Evolutionary conservation across 805 yeast species (phyloP).

Genomic region (Suhomyces sp.): DNA sequence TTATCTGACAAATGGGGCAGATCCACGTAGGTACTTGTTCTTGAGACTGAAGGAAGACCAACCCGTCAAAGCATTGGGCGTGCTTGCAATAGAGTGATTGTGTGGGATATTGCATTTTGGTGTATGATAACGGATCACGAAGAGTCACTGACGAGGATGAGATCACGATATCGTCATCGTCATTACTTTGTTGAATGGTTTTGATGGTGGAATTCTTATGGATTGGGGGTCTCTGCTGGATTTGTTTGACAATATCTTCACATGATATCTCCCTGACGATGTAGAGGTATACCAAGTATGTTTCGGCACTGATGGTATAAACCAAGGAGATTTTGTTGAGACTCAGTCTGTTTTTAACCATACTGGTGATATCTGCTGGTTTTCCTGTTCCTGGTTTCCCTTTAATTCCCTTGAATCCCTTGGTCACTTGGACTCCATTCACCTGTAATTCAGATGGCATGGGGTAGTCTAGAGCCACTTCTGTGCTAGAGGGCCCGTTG

Average conservation of each 20-base stretch:
- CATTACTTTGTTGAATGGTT: conserved; percentile 39
- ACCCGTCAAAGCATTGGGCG: conserved; percentile 84
- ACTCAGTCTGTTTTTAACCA: conserved; percentile 28
- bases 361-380: conserved; percentile 75
- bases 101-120: conserved; percentile 69
- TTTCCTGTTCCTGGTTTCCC: conserved; percentile 74
- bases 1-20: conserved; percentile 77
- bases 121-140: conserved; percentile 76
- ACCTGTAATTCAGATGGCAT: conserved; percentile 64
- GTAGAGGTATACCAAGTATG: conserved; percentile 54
- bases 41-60: conserved; percentile 71
- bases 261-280: conserved; percentile 46
- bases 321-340: conserved; percentile 50
- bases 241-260: conserved; percentile 19
- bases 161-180: conserved; percentile 69
- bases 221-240: conserved; percentile 49
- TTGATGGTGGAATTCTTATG: conserved; percentile 50
- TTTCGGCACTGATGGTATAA: conserved; percentile 57
- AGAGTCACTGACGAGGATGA: conserved; percentile 66
- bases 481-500: conserved; percentile 21
- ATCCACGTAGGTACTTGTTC: conserved; percentile 79
- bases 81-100: conserved; percentile 74
- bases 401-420: conserved; percentile 61
- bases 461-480: conserved; percentile 62
- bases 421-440: conserved; percentile 50